phyloP scores from a whole-genome alignment of 2,329 filamentous ascomycete species.

The Fusarium hainanense region DNA sequence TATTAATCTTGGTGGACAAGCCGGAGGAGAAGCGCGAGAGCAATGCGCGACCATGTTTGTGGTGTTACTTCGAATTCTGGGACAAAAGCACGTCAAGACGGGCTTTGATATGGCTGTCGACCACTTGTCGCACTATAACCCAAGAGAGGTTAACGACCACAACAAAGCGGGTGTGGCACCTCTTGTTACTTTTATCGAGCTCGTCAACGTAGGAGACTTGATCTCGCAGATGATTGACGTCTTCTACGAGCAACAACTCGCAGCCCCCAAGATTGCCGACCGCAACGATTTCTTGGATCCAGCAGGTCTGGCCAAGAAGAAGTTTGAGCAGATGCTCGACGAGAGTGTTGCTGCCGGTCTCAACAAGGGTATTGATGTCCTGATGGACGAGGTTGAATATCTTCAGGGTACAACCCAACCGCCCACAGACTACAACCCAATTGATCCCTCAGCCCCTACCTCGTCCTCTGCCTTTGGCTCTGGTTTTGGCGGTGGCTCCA shows the following conservation, averaged over 20 bases:
- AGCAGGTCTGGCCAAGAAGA: slow-evolving; percentile 94
- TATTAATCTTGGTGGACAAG: slow-evolving; percentile 80
- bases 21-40: slow-evolving; percentile 83
- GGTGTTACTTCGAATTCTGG: slow-evolving; percentile 82
- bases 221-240: slow-evolving; percentile 99
- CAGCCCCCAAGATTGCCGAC: slow-evolving; percentile 83
- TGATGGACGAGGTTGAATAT: slow-evolving; percentile 98
- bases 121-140: slow-evolving; percentile 91
- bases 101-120: slow-evolving; percentile 94
- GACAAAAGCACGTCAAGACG: slow-evolving; percentile 86
- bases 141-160: slow-evolving; percentile 80
- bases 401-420: slow-evolving; percentile 88
- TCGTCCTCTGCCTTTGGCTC: slow-evolving; percentile 34
- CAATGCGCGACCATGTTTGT: slow-evolving; percentile 94
- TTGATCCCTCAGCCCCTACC: slow-evolving; percentile 39
- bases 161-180: slow-evolving; percentile 83
- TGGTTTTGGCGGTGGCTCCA: slow-evolving; percentile 32
- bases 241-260: slow-evolving; percentile 96
- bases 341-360: slow-evolving; percentile 94
- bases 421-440: slow-evolving; percentile 91
- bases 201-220: slow-evolving; percentile 97
- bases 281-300: slow-evolving; percentile 95
- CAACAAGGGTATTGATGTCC: slow-evolving; percentile 96
- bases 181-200: slow-evolving; percentile 92
- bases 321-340: slow-evolving; percentile 98